Conservation (phyloP, 2,329 filamentous ascomycete species). For the Dothistroma septosporum region DNA sequence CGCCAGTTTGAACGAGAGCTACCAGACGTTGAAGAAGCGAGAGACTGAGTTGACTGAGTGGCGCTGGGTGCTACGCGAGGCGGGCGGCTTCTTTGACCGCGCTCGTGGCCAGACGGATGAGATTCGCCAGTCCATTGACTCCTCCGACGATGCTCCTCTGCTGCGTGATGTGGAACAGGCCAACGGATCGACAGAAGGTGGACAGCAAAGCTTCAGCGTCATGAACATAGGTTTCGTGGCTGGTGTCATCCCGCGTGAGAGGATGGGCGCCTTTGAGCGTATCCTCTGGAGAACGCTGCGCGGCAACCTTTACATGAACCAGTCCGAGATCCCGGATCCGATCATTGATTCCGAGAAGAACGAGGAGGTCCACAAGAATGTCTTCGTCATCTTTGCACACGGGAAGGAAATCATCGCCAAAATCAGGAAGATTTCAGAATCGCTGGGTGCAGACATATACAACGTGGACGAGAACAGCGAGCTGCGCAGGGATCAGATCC, state of each 20-base stretch:
- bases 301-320: conserved; percentile 99
- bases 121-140: conserved; percentile 82
- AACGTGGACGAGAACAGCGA: conserved; percentile 97
- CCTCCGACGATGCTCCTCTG: conserved; percentile 86
- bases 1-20: conserved; percentile 90
- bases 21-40: conserved; percentile 95
- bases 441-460: conserved; percentile 91
- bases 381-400: conserved; percentile 98
- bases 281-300: conserved; percentile 96
- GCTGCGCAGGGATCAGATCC: conserved; percentile 88
- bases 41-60: conserved; percentile 96
- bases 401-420: conserved; percentile 98
- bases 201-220: conserved; percentile 64
- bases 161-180: conserved; percentile 90
- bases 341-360: conserved; percentile 90
- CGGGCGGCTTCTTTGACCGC: conserved; percentile 94
- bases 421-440: conserved; percentile 98
- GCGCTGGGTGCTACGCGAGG: conserved; percentile 96
- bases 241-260: conserved; percentile 88
- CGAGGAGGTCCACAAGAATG: conserved; percentile 90
- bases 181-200: conserved; percentile 28
- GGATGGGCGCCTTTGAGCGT: conserved; percentile 91
- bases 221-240: conserved; percentile 99
- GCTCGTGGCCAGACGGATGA: conserved; percentile 96
- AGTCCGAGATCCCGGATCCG: conserved; percentile 93